These are phyloP conservation scores for Colletotrichum lentis DNA, from an alignment of 2,329 filamentous ascomycete species.

Conservation along the genomic window DNA sequence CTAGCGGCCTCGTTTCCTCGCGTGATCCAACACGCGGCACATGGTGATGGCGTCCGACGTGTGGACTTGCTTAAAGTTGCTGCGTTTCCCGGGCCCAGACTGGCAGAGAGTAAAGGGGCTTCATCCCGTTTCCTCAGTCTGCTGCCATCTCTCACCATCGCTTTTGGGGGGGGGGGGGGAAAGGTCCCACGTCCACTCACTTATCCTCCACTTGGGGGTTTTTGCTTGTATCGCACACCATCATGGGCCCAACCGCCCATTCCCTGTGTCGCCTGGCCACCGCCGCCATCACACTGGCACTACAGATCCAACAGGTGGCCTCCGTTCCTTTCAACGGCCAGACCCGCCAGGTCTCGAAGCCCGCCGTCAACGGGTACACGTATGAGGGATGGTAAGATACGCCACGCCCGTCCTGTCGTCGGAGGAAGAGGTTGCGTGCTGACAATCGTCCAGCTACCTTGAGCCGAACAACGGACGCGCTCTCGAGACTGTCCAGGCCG, in stretches of 20 bases:
- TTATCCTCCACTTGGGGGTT: neutral
- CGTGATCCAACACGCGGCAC: neutral
- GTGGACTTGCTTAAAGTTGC: neutral
- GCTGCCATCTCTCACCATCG: neutral
- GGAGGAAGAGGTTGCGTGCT: neutral
- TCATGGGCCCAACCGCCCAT: neutral
- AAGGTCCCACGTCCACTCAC: neutral
- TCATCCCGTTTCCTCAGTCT: neutral
- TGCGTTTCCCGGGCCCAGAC: conserved; percentile 31
- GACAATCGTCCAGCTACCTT: conserved; percentile 28
- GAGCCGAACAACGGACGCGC: conserved; percentile 46
- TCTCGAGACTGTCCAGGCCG: conserved; percentile 42
- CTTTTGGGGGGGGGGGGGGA: neutral
- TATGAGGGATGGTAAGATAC: neutral
- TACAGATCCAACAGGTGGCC: neutral
- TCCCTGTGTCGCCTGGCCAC: neutral
- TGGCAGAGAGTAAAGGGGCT: neutral
- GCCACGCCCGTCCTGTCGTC: neutral
- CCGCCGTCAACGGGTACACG: neutral
- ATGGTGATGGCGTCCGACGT: neutral
- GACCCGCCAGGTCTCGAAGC: neutral
- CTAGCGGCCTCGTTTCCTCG: neutral
- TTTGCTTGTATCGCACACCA: neutral
- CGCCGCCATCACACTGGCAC: neutral
- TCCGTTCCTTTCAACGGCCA: neutral